Percentiles rank a stretch among this genome's conserved stretches.
These are phyloP conservation scores for Pontederia crassipes DNA, from an alignment of 176 grass and related monocot species.

Conservation along the genomic window DNA sequence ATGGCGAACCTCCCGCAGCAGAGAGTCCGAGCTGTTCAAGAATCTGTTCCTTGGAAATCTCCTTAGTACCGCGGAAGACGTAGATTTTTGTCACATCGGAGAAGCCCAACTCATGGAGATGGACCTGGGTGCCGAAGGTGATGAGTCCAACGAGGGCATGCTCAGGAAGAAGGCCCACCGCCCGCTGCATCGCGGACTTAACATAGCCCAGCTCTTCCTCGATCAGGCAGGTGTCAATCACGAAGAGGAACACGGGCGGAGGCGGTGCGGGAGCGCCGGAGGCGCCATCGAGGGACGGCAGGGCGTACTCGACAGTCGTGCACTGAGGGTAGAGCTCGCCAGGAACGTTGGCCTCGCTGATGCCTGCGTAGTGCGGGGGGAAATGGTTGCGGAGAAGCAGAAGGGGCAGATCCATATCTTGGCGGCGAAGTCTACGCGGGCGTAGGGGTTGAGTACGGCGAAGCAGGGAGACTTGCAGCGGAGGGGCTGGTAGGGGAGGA, in stretches of 20 bases:
- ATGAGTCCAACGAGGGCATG: slow-evolving; percentile 82
- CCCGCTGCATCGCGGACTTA: slow-evolving; percentile 73
- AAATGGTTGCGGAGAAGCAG: slow-evolving; percentile 97
- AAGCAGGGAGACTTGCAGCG: slow-evolving; percentile 87
- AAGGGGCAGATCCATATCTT: slow-evolving; percentile 99
- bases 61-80: slow-evolving; percentile 88
- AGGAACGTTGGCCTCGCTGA: slow-evolving; percentile 74
- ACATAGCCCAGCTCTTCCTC: slow-evolving; percentile 89
- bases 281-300: slow-evolving; percentile 19
- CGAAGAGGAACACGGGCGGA: slow-evolving; percentile 77
- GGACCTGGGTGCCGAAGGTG: slow-evolving; percentile 91
- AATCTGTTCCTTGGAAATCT: slow-evolving; percentile 92
- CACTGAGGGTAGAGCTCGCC: slow-evolving; percentile 80
- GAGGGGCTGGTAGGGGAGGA: slow-evolving; percentile 62
- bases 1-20: slow-evolving; percentile 20
- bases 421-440: slow-evolving; percentile 86
- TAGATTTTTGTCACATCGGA: slow-evolving; percentile 94
- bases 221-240: slow-evolving; percentile 90
- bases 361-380: slow-evolving; percentile 73
- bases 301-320: slow-evolving; percentile 76
- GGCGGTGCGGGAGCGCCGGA: slow-evolving; percentile 29
- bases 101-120: slow-evolving; percentile 89
- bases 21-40: slow-evolving; percentile 89
- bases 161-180: slow-evolving; percentile 70
- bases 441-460: slow-evolving; percentile 72